Evolutionary conservation across 2,329 filamentous ascomycete genomes (phyloP).

Genomic region (Drechslera avenae): DNA sequence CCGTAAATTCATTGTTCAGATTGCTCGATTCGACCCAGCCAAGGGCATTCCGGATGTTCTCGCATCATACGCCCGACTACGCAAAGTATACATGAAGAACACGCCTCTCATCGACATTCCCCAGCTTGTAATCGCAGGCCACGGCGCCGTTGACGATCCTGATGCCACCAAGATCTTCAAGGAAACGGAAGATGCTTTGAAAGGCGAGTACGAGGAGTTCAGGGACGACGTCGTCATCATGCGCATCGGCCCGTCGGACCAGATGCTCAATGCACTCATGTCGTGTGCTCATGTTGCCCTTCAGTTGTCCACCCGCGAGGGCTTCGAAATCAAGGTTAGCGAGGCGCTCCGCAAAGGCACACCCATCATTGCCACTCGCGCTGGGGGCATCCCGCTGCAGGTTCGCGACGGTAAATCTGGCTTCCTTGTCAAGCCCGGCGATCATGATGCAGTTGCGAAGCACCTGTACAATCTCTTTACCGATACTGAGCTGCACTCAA

Average conservation of each 20-base stretch:
- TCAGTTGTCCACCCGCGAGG: constrained; percentile 80
- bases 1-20: constrained; percentile 76
- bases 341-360: constrained; percentile 81
- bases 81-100: constrained; percentile 62
- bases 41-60: constrained; percentile 82
- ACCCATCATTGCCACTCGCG: constrained; percentile 74
- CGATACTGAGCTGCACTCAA: constrained; percentile 66
- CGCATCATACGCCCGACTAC: constrained; percentile 75
- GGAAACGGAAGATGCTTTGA: constrained; percentile 70
- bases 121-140: constrained; percentile 78
- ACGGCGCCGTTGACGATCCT: constrained; percentile 80
- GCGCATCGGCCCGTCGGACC: constrained; percentile 77
- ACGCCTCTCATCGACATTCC: constrained; percentile 59
- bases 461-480: constrained; percentile 71
- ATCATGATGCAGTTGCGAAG: constrained; percentile 70
- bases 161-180: constrained; percentile 76
- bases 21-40: constrained; percentile 81
- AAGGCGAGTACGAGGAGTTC: constrained; percentile 59
- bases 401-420: constrained; percentile 73
- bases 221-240: constrained; percentile 71
- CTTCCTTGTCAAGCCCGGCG: constrained; percentile 73
- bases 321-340: constrained; percentile 85
- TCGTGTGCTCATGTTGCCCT: constrained; percentile 74
- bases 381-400: constrained; percentile 82
- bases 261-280: constrained; percentile 77